These are phyloP conservation scores for Rhodotorula sp. DNA, from an alignment of 1,284 basidiomycete genomes.

Conservation along the genomic window DNA sequence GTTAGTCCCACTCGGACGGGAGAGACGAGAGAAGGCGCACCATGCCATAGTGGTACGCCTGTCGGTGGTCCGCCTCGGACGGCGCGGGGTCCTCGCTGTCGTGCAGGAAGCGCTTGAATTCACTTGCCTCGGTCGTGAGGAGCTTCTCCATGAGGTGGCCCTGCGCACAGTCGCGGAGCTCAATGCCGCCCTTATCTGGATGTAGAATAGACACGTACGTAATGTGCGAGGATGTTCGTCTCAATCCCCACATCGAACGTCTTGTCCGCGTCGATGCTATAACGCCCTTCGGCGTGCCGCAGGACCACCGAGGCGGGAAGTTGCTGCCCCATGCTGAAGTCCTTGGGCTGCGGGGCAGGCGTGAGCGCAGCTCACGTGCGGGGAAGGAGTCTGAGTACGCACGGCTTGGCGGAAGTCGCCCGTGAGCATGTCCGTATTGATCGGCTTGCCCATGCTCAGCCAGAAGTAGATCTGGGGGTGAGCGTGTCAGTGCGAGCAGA, in stretches of 20 bases:
- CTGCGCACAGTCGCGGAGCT: slow-evolving; percentile 52
- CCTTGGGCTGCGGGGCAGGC: slow-evolving; percentile 56
- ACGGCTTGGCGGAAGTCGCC: slow-evolving; percentile 13
- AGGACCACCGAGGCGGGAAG: slow-evolving; percentile 75
- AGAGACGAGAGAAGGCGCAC: slow-evolving; percentile 54
- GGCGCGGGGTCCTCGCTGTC: slow-evolving; percentile 51
- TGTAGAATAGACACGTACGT: slow-evolving; percentile 11
- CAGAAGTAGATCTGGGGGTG: slow-evolving; percentile 72
- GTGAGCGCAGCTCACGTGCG: too few species aligned
- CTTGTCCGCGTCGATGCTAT: slow-evolving; percentile 77
- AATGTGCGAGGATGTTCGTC: slow-evolving; percentile 60
- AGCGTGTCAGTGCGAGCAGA: too few species aligned
- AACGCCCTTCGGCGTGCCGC: slow-evolving; percentile 62
- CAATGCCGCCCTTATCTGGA: background rate
- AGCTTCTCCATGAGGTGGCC: slow-evolving; percentile 89
- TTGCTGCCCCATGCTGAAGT: slow-evolving; percentile 77
- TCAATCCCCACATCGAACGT: slow-evolving; percentile 56
- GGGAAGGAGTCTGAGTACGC: background rate
- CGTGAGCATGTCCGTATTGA: slow-evolving; percentile 49
- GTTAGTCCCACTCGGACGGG: background rate
- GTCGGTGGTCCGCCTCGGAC: slow-evolving; percentile 47
- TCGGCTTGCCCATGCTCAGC: slow-evolving; percentile 49
- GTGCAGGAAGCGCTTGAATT: slow-evolving; percentile 68
- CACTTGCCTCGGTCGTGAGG: slow-evolving; percentile 67
- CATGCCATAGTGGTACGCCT: slow-evolving; percentile 81